A percentile compares a stretch with the other conserved stretches of the same genome.
phyloP scores from a whole-genome alignment of 345 rosid species.

The Citrus reticulata region DNA sequence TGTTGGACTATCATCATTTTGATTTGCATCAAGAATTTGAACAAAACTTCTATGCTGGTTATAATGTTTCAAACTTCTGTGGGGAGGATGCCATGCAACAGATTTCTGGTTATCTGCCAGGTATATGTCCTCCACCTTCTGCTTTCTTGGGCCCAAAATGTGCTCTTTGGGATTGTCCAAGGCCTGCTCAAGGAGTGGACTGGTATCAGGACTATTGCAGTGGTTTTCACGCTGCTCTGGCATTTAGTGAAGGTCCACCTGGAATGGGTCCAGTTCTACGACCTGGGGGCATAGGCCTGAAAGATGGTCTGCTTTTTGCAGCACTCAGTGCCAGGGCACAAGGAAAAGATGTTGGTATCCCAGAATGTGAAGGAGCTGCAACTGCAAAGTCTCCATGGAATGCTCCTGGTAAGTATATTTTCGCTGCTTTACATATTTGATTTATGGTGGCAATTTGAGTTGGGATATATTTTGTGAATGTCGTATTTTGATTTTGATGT shows the following conservation, averaged over 20 bases:
- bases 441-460: conserved; percentile 2
- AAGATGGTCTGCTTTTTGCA: conserved; percentile 86
- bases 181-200: conserved; percentile 88
- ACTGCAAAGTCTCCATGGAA: conserved; percentile 99
- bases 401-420: conserved; percentile 70
- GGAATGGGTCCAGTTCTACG: conserved; percentile 89
- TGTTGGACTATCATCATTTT: conserved; percentile 59
- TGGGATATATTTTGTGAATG: conserved; percentile 3
- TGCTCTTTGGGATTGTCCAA: conserved; percentile 98
- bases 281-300: conserved; percentile 87
- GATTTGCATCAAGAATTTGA: conserved; percentile 71
- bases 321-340: conserved; percentile 80
- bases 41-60: conserved; percentile 49
- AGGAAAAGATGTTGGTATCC: conserved; percentile 91
- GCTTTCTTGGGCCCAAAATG: conserved; percentile 98
- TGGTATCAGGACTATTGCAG: conserved; percentile 94
- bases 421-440: conserved; percentile 9
- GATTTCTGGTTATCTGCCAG: conserved; percentile 53
- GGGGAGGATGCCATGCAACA: conserved; percentile 55
- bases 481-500: background rate
- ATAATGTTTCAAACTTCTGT: conserved; percentile 38
- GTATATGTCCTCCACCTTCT: conserved; percentile 77
- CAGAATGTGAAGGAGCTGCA: conserved; percentile 99
- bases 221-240: conserved; percentile 80
- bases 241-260: conserved; percentile 88